Percentiles rank a stretch among this genome's conserved stretches.
Evolutionary conservation across 1,284 basidiomycete species (phyloP).

Genomic region (Bondarzewia mesenterica): DNA sequence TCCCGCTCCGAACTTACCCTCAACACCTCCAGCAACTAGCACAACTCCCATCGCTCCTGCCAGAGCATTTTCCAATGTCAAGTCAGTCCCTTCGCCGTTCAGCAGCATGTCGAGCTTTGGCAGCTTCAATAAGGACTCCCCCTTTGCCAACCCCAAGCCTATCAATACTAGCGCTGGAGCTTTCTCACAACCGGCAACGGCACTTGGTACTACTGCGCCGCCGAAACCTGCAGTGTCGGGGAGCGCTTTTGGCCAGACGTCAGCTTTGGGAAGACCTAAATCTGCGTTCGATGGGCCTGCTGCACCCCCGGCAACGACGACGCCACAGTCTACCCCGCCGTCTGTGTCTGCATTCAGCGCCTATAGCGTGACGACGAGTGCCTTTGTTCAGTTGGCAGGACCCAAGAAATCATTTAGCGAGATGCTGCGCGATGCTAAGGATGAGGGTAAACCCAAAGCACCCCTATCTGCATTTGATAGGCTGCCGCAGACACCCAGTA

Average conservation of each 20-base stretch:
- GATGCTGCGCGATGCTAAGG: slow-evolving; percentile 23
- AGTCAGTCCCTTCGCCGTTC: neutral
- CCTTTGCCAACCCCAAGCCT: slow-evolving; percentile 8
- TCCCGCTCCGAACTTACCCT: neutral
- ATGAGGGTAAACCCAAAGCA: slow-evolving; percentile 14
- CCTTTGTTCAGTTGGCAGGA: slow-evolving; percentile 35
- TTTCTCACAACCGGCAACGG: slow-evolving; percentile 9
- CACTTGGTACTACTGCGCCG: slow-evolving; percentile 1
- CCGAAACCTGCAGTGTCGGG: slow-evolving; percentile 11
- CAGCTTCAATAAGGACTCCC: slow-evolving; percentile 6
- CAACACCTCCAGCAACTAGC: neutral
- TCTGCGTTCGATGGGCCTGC: slow-evolving; percentile 19
- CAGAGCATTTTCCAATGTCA: slow-evolving; percentile 7
- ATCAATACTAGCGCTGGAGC: slow-evolving; percentile 1
- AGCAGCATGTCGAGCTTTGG: neutral
- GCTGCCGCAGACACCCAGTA: neutral
- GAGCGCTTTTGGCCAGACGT: slow-evolving; percentile 8
- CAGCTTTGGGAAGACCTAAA: neutral
- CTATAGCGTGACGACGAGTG: slow-evolving; percentile 35
- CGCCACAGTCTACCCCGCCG: neutral
- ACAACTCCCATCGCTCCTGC: neutral
- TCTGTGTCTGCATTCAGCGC: slow-evolving; percentile 31
- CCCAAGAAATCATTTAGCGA: slow-evolving; percentile 32
- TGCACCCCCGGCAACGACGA: neutral
- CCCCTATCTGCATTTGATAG: slow-evolving; percentile 7